Evolutionary conservation across 768 basidiomycete genomes (phyloP), one percentile per base, ranked within the genome.

Genomic region (Vishniacozyma victoriae): DNA sequence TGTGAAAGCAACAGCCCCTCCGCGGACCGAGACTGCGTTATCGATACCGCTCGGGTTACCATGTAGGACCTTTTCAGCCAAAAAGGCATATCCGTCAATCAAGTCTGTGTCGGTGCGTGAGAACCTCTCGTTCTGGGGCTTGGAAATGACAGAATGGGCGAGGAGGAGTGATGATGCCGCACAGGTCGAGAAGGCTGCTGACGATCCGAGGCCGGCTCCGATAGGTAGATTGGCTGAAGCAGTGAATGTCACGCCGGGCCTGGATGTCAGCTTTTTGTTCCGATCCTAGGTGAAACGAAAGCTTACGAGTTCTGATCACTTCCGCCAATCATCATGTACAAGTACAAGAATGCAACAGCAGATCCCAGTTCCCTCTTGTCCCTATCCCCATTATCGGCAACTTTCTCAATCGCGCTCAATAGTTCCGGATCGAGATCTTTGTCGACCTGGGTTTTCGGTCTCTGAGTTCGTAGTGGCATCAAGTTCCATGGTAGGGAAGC

Each of bases 11-110:
- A 97, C 76, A 22, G 90, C 95, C 40, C 93, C 93, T 16, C 95
- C 95, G 64, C 84, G 86, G 0, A 90, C 86, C 14, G 87, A 79
- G 27, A 96, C 88, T 16, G 91, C 86, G 71, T 99, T 97, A 70
- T 99, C 95, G 19, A 99, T 86, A 7, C 95, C 95, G 60, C 89
- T 93, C 2, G 95, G 95, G 63, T 86, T 97, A 0, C 95, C 95
- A 69, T 99, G 95, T 42, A 96, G 75, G 35, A 99, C 85, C 73
- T 97, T 97, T 75, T 99, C 95, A 11, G 85, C 79, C 43, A 96
- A 76, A 73, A 95, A 97, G 16, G 95, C 90, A 83, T 90, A 96
- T 39, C 78, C 77, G 72, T 99, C 96, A 57, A 92, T 83, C 55
- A 83, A 77, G 55, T 91, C 84, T 4, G 88, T 86, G 24, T 82